Conservation (phyloP, 2,329 filamentous ascomycete species). For the Sporothrix variecibatus region DNA sequence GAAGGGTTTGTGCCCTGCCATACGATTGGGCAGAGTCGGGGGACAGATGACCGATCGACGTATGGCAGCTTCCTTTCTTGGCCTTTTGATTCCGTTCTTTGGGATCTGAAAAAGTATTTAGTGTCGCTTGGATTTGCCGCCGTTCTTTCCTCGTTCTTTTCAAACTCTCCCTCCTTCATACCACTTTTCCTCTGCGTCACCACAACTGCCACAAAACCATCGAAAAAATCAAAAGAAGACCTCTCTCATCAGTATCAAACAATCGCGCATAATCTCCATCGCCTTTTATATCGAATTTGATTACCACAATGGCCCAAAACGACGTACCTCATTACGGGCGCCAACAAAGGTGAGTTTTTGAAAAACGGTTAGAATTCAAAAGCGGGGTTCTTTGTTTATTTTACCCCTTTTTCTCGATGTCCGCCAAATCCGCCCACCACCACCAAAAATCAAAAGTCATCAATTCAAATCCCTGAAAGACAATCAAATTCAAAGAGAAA, state of each 20-base stretch:
- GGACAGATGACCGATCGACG: neutral
- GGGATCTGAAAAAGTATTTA: neutral
- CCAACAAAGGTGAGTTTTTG: slow-evolving; percentile 36
- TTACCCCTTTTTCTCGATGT: slow-evolving; percentile 1
- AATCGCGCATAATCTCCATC: neutral
- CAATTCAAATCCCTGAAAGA: neutral
- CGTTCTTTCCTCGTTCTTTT: neutral
- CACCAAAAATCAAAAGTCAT: neutral
- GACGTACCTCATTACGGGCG: slow-evolving; percentile 37
- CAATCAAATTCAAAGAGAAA: neutral
- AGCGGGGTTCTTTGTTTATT: slow-evolving; percentile 9
- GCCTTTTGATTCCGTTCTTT: neutral
- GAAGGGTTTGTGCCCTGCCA: slow-evolving; percentile 12
- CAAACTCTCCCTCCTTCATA: slow-evolving; percentile 5
- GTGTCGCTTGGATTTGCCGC: neutral
- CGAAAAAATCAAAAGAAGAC: neutral
- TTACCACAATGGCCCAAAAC: slow-evolving; percentile 33
- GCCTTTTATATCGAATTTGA: neutral
- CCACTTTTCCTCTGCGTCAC: neutral
- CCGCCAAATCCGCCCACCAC: neutral
- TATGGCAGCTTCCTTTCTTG: neutral
- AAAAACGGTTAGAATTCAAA: neutral
- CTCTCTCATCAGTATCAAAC: neutral
- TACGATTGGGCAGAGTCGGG: slow-evolving; percentile 12
- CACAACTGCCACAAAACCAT: neutral